Evolutionary conservation across 2,329 filamentous ascomycete genomes (phyloP).

Genomic region (Bipolaris victoriae): DNA sequence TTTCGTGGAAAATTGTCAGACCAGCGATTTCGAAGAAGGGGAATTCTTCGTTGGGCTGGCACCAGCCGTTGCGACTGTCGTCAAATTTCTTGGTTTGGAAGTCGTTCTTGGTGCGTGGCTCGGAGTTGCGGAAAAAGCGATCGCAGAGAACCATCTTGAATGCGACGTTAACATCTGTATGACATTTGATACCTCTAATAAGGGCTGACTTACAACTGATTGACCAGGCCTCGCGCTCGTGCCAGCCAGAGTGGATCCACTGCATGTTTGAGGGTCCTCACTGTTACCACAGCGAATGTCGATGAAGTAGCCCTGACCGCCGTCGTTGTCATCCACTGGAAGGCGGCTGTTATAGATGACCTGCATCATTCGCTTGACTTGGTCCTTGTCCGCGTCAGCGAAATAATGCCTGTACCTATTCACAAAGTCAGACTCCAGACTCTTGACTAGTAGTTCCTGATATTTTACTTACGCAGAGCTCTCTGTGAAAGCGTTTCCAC

Average conservation of each 20-base stretch:
- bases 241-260: conserved; percentile 10
- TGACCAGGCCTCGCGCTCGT: conserved; percentile 8
- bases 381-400: conserved; percentile 9
- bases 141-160: conserved; percentile 12
- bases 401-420: conserved; percentile 14
- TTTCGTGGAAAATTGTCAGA: conserved; percentile 13
- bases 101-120: conserved; percentile 9
- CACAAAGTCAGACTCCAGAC: not conserved
- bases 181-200: conserved; percentile 12
- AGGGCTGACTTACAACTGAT: conserved; percentile 13
- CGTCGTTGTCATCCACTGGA: conserved; percentile 11
- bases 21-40: conserved; percentile 11
- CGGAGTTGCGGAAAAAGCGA: conserved; percentile 9
- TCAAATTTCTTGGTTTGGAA: conserved; percentile 13
- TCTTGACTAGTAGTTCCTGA: not conserved
- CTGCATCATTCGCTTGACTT: conserved; percentile 13
- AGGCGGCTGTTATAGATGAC: conserved; percentile 14
- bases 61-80: conserved; percentile 8
- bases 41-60: conserved; percentile 8
- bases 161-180: conserved; percentile 10
- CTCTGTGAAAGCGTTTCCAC: not conserved
- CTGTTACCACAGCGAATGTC: conserved; percentile 9
- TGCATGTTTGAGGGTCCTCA: conserved; percentile 11
- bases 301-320: conserved; percentile 12
- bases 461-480: not conserved